Evolutionary conservation across 495 filamentous ascomycete species (phyloP), one percentile per base, ranked within the genome.

Genomic region (Astrothelium macrocarpum): DNA sequence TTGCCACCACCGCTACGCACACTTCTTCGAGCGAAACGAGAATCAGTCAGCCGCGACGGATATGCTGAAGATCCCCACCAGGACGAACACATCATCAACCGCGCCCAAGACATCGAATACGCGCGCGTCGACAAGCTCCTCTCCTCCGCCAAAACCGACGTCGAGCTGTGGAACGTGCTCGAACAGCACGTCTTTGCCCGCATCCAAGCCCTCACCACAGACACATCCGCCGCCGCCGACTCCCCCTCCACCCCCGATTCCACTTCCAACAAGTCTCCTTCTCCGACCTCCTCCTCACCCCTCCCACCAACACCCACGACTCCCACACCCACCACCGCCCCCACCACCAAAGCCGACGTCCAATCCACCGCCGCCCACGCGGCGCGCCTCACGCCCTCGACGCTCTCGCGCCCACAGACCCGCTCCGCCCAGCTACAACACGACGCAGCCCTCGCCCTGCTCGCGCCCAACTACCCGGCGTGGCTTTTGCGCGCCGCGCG

Each of bases 81-180:
- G 23, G 45, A 49, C 45, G 45, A 49, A 20, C 45, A n/a, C 45
- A 49, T 49, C 45, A 20, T 49, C 45, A 49, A 49, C 45, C 45
- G 45, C 45, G 45, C 45, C 45, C 45, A 49, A 49, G 45, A 49
- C 14, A 49, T 49, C 12, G 71, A 73, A 63, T 42, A 66, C 16
- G 32, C 53, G 18, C 56, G 71, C 25, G 77, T 88, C 16, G 79
- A 81, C 65, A 60, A 61, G 16, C 67, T 79, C 63, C 76, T 90
- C 66, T 67, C 70, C 16, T 64, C 62, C 1, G 82, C 83, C 10
- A 71, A 76, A 58, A 84, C 84, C 0, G 90, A 94, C 64, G 73
- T 81, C 20, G 83, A 84, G 29, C 71, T 95, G 10, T 95, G 90
- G 91, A 74, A 82, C 2, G 74, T 90, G 0, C 79, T 94, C 65